Evolutionary conservation across 116 monocot species (phyloP), one percentile per base, ranked within the genome.

Genomic region (Zostera marina): DNA sequence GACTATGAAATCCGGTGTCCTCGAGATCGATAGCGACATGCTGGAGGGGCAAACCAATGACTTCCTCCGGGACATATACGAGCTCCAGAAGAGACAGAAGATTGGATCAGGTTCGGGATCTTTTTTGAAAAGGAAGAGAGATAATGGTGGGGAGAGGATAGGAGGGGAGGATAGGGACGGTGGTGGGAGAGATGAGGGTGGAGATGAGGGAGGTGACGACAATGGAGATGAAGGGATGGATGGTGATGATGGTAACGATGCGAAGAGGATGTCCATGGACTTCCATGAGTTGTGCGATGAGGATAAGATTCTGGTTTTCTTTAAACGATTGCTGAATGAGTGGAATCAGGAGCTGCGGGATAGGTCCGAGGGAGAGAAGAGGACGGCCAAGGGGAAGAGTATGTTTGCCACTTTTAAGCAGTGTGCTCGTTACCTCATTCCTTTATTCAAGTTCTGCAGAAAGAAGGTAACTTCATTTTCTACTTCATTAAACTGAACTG

Each of bases 241-340:
- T 17, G 88, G 80, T 56, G 64, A 26, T 20, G 56, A 38, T 26
- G 88, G 80, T 45, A 84, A 77, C 65, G 93, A 93, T 66, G 17
- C 68, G 41, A 89, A 80, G 59, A 64, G 85, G 69, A 88, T 96
- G 96, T 78, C 67, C 51, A 60, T 85, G 11, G 76, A 82, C 39
- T 96, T 96, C 48, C 77, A 72, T 57, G 96, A 85, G 10, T 65
- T 96, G 46, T 96, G 96, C 23, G 82, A 89, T 13, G 96, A 96
- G 76, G 96, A 96, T 58, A 96, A 96, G 70, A 89, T 96, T 20
- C 63, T 96, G 44, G 89, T 96, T 52, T 96, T 96, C 51, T 96
- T 96, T 23, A 89, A 89, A 74, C 73, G 68, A 70, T 65, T 96
- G 58, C 60, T 89, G 54, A 85, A 85, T 65, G 96, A 96, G 74